Base-by-base conservation (phyloP, 2,329 filamentous ascomycete genomes). In the Fusarium brevicatenulatum region DNA sequence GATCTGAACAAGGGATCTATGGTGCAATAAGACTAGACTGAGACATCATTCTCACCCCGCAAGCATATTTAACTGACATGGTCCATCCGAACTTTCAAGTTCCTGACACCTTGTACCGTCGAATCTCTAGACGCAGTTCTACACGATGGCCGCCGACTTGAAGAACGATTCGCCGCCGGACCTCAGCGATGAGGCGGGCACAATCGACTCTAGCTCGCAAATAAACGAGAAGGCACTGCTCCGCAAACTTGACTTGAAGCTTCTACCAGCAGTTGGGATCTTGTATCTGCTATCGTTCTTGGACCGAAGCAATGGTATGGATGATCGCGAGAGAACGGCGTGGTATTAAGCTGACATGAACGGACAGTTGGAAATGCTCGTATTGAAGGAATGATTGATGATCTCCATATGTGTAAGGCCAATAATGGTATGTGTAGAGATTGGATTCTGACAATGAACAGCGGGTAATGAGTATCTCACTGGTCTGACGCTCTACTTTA, bases 401-500 rank as follows among this genome's bases (percentile, higher is more conserved):
- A 90, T 72, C 70, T 90, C 7, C 59, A 85, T 50, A 89, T 89
- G 81, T 86, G 89, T 85, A 84, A 79, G 80, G 83, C 2, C 1
- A 2, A 6, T 1, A 10, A 3, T 10, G 3, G 4, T 16, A 1
- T 4, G 7, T 2, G 9, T 7, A 15, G 4, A 13, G 2, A 11
- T 2, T 9, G 13, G 23, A 50, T 13, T 21, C 28, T 70, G 9
- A 30, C 28, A 30, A 30, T 30, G 28, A 28, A 28, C 46, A 86
- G 86, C 86, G 32, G 89, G 87, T 2, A 87, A 91, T 50, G 85
- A 92, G 72, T 93, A 93, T 64, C 83, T 92, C 2, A 91, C 88
- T 1, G 89, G 90, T 2, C 77, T 93, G 44, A 92, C 91, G 0
- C 78, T 93, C 0, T 93, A 92, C 78, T 93, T 93, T 76, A 82